Conservation (phyloP, 768 basidiomycete genomes). For the Hortiboletus flavorubellus region DNA sequence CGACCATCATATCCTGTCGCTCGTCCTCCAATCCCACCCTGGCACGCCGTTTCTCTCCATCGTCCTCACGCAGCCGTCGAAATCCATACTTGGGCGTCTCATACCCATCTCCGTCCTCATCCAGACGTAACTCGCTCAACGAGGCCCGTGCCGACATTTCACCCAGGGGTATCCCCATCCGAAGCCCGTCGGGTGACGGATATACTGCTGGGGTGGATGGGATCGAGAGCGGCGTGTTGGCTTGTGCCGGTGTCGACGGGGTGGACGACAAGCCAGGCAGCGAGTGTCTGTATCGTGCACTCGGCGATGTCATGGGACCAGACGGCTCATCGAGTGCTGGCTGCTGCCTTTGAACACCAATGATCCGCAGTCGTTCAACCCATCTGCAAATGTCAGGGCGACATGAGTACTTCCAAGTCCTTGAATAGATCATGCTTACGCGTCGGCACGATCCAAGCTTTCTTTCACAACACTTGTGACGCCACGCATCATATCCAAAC, state of each 20-base stretch:
- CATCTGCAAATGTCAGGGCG: slow-evolving; percentile 44
- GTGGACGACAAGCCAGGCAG: slow-evolving; percentile 31
- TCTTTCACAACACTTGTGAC: slow-evolving; percentile 88
- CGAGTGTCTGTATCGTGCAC: slow-evolving; percentile 13
- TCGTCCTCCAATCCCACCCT: background rate
- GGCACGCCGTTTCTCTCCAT: slow-evolving; percentile 1
- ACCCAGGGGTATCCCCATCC: slow-evolving; percentile 22
- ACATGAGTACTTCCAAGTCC: slow-evolving; percentile 1
- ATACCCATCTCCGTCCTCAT: slow-evolving; percentile 20
- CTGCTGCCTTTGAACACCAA: slow-evolving; percentile 67
- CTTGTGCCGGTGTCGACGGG: slow-evolving; percentile 30
- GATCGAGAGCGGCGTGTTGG: slow-evolving; percentile 25
- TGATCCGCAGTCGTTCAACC: slow-evolving; percentile 76
- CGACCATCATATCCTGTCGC: slow-evolving; percentile 17
- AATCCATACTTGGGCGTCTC: slow-evolving; percentile 22
- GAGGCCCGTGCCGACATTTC: slow-evolving; percentile 30
- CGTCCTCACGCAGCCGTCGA: slow-evolving; percentile 5
- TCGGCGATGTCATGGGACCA: slow-evolving; percentile 7
- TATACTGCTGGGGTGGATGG: slow-evolving; percentile 28
- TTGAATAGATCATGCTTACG: slow-evolving; percentile 42
- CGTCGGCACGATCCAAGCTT: slow-evolving; percentile 82
- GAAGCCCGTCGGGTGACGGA: slow-evolving; percentile 27
- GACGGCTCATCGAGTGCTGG: slow-evolving; percentile 18
- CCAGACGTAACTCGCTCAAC: slow-evolving; percentile 30
- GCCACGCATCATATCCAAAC: slow-evolving; percentile 87